phyloP scores from a whole-genome alignment of 2,329 filamentous ascomycete species.

The Chaetomiaceae sp. region DNA sequence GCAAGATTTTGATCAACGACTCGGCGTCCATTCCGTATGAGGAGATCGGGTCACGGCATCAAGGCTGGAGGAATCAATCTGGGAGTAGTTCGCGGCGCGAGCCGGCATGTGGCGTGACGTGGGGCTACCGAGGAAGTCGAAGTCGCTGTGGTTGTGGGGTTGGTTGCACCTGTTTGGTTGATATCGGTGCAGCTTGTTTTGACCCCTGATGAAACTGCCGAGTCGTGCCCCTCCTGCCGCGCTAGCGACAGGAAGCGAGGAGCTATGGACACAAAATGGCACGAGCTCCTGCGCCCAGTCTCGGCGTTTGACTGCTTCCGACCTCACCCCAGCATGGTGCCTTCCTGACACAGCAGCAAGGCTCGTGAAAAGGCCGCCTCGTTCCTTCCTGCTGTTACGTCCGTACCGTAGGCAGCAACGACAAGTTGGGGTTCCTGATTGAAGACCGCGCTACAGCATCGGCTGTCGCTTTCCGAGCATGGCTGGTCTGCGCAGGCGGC shows the following conservation, averaged over 20 bases:
- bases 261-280: background rate
- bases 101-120: no score
- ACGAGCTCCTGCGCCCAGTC: slow-evolving; percentile 5
- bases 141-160: background rate
- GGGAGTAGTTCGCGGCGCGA: no score
- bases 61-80: no score
- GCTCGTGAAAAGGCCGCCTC: background rate
- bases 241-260: no score
- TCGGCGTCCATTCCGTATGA: slow-evolving; percentile 24
- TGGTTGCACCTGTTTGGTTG: background rate
- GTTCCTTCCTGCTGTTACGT: slow-evolving; percentile 11
- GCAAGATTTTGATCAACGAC: slow-evolving; percentile 27
- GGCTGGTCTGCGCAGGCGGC: no score
- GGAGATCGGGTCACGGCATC: background rate
- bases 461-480: background rate
- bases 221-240: no score
- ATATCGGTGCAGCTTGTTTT: background rate
- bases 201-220: slow-evolving; percentile 5
- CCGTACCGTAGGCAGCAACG: slow-evolving; percentile 16
- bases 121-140: no score
- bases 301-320: background rate
- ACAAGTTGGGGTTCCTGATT: no score
- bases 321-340: background rate
- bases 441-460: no score
- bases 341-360: slow-evolving; percentile 6